phyloP scores from a whole-genome alignment of 2,329 filamentous ascomycete genomes.

The Hypoxylon sp. region DNA sequence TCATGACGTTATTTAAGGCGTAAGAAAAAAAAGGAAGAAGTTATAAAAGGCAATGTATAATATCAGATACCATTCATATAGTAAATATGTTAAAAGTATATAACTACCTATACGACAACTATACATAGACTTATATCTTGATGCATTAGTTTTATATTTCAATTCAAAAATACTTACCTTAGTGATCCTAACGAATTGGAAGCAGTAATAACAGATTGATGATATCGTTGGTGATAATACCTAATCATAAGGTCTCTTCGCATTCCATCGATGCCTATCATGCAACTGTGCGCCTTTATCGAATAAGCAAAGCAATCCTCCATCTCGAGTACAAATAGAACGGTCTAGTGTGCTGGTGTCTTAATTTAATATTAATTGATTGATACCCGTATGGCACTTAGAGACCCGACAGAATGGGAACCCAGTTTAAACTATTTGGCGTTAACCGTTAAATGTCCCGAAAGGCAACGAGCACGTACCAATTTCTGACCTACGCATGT shows the following conservation, averaged over 20 bases:
- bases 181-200: neutral
- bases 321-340: conserved; percentile 1
- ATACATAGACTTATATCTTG: neutral
- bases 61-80: conserved; percentile 32
- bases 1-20: conserved; percentile 22
- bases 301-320: neutral
- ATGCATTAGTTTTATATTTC: neutral
- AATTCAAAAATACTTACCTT: too few relatives aligned
- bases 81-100: conserved; percentile 12
- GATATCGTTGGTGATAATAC: neutral
- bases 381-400: conserved; percentile 1
- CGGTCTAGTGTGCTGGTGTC: neutral
- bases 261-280: too few relatives aligned
- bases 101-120: neutral
- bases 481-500: conserved; percentile 15
- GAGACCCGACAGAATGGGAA: conserved; percentile 35
- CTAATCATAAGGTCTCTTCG: too few relatives aligned
- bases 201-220: neutral
- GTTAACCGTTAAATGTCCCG: conserved; percentile 31
- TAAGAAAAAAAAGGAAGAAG: conserved; percentile 18
- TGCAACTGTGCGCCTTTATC: neutral
- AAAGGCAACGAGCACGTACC: conserved; percentile 29
- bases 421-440: conserved; percentile 19
- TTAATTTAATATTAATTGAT: conserved; percentile 20
- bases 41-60: conserved; percentile 21